phyloP scores from a whole-genome alignment of 2,329 filamentous ascomycete species.

The Lachnellula occidentalis region DNA sequence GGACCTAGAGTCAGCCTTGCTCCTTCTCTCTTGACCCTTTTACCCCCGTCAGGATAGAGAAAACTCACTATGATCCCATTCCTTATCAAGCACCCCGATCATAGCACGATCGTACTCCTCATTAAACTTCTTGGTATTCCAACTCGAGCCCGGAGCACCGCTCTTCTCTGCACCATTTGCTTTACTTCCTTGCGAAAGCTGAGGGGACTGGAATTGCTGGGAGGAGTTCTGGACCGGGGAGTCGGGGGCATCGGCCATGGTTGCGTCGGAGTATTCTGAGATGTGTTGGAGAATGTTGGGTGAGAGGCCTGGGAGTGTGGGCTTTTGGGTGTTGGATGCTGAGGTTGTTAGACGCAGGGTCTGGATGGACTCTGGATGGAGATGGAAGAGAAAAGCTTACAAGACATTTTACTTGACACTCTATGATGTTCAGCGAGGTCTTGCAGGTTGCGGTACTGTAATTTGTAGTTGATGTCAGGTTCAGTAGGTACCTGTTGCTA shows the following conservation, averaged over 20 bases:
- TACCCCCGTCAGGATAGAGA: background rate
- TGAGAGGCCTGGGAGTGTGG: background rate
- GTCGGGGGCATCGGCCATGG: constrained; percentile 26
- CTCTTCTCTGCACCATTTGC: constrained; percentile 14
- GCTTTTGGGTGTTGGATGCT: constrained; percentile 1
- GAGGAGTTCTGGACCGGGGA: constrained; percentile 18
- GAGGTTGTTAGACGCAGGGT: background rate
- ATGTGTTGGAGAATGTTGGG: background rate
- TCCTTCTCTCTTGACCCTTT: background rate
- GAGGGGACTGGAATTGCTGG: constrained; percentile 1
- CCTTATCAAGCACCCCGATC: constrained; percentile 45
- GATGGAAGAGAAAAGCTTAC: background rate
- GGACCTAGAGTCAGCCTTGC: background rate
- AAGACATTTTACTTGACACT: background rate
- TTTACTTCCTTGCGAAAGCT: constrained; percentile 10
- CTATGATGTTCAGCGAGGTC: background rate
- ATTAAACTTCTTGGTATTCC: constrained; percentile 50
- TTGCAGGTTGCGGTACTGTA: background rate
- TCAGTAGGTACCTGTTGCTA: no score
- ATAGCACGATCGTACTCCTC: constrained; percentile 48
- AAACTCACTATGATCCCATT: constrained; percentile 42
- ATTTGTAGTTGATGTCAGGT: background rate
- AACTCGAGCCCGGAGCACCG: constrained; percentile 43
- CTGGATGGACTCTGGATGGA: background rate
- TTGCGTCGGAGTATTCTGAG: constrained; percentile 6